These are phyloP conservation scores for Boletus subcaerulescens DNA, from an alignment of 768 basidiomycete genomes.

Conservation along the genomic window DNA sequence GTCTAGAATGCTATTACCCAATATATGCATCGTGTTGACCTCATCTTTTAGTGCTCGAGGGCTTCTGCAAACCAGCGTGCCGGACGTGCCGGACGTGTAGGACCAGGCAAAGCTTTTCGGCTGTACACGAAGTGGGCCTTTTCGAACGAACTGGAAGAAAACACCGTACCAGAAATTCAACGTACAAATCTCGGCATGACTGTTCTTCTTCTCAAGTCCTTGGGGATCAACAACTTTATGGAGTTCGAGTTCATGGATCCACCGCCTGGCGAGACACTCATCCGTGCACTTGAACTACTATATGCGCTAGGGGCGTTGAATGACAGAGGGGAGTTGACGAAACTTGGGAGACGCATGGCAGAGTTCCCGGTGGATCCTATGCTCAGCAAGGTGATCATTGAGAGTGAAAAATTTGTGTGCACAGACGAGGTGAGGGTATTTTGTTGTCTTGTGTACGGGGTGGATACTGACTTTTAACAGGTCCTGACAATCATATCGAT, in stretches of 20 bases:
- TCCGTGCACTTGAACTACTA: constrained; percentile 88
- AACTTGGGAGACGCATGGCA: constrained; percentile 94
- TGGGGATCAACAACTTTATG: constrained; percentile 98
- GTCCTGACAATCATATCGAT: constrained; percentile 96
- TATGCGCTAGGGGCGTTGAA: constrained; percentile 97
- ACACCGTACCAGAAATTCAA: constrained; percentile 98
- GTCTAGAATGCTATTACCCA: constrained; percentile 28
- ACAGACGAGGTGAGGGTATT: constrained; percentile 82
- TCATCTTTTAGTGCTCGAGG: constrained; percentile 71
- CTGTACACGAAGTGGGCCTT: constrained; percentile 99
- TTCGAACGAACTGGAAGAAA: constrained; percentile 91
- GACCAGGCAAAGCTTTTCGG: constrained; percentile 97
- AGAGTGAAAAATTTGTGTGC: constrained; percentile 89
- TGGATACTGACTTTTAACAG: constrained; percentile 35
- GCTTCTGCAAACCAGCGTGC: constrained; percentile 98
- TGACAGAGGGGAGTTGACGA: constrained; percentile 95
- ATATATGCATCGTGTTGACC: neutral
- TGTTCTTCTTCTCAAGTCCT: constrained; percentile 89
- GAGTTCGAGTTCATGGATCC: constrained; percentile 99
- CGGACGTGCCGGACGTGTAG: constrained; percentile 95
- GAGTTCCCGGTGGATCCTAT: constrained; percentile 99
- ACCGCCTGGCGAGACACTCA: constrained; percentile 95
- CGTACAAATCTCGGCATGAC: constrained; percentile 97
- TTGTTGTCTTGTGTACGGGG: neutral
- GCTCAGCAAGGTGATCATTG: constrained; percentile 94